Evolutionary conservation across 805 yeast species (phyloP), one percentile per base, ranked within the genome.

Genomic region (Candida ascalaphidarum): DNA sequence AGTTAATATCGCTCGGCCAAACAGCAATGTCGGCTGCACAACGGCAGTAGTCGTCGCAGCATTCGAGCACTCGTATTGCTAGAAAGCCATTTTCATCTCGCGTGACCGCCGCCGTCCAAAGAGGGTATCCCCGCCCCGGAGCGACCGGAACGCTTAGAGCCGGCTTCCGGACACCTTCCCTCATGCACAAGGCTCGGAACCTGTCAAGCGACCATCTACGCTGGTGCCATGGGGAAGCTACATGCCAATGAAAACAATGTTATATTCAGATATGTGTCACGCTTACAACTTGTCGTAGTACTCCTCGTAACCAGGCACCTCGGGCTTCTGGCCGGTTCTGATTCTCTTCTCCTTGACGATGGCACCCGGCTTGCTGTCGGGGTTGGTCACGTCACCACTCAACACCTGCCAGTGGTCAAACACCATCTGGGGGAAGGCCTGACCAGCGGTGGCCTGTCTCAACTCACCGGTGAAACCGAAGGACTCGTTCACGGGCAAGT

Each of bases 381-480:
- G 79, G 71, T 89, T 97, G 49, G 81, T 70, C 63, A 94, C 94
- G 69, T 86, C 92, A 68, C 96, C 95, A 50, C 61, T 58, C 75
- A 92, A 72, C 55, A 84, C 68, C 48, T 85, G 73, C 97, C 97
- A 89, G 70, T 89, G 98, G 70, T 92, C 97, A 71, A 89, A 92
- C 68, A 92, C 94, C 94, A 92, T 77, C 76, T 89, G 97, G 73
- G 98, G 98, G 98, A 89, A 89, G 68, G 98, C 98, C 79, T 89
- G 98, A 71, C 98, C 98, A 83, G 96, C 96, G 61, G 98, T 89
- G 62, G 97, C 96, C 75, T 89, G 96, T 79, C 98, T 85, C 63
- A 89, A 81, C 61, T 88, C 95, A 76, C 94, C 92, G 56, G 95
- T 81, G 95, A 89, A 89, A 82, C 98, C 98, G 81, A 92, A 89